These are phyloP conservation scores for Fusarium brevicatenulatum DNA, from an alignment of 2,329 filamentous ascomycete species.

Conservation along the genomic window DNA sequence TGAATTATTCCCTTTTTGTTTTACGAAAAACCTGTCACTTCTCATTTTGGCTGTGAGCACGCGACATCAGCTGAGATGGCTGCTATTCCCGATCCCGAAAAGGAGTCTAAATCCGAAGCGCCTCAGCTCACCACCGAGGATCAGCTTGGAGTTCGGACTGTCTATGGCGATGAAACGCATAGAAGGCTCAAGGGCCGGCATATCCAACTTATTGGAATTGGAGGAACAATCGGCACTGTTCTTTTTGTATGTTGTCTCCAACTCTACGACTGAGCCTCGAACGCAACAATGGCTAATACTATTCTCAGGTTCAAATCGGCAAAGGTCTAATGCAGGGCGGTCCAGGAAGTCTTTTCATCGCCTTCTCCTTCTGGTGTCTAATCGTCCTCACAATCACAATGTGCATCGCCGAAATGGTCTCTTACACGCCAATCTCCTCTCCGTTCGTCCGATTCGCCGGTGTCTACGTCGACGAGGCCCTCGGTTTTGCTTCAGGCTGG, in stretches of 20 bases:
- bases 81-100: conserved; percentile 33
- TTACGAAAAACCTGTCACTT: too few species aligned
- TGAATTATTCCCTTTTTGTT: too few species aligned
- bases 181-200: conserved; percentile 65
- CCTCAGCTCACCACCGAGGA: neutral
- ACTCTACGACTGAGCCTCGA: neutral
- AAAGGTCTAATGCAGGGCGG: conserved; percentile 67
- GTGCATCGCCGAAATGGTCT: conserved; percentile 79
- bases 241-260: conserved; percentile 57
- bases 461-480: conserved; percentile 78
- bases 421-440: conserved; percentile 78
- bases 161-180: conserved; percentile 51
- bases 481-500: conserved; percentile 78
- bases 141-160: neutral
- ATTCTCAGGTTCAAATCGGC: conserved; percentile 63
- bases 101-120: conserved; percentile 25
- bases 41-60: neutral
- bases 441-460: conserved; percentile 83
- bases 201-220: conserved; percentile 70
- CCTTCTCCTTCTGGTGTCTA: conserved; percentile 70
- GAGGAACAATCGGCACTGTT: conserved; percentile 72
- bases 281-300: neutral
- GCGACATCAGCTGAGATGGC: conserved; percentile 20
- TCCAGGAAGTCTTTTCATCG: conserved; percentile 66
- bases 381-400: conserved; percentile 70